Base-by-base conservation (phyloP, 1,139 yeast species). In the Candida frijolesensis region DNA sequence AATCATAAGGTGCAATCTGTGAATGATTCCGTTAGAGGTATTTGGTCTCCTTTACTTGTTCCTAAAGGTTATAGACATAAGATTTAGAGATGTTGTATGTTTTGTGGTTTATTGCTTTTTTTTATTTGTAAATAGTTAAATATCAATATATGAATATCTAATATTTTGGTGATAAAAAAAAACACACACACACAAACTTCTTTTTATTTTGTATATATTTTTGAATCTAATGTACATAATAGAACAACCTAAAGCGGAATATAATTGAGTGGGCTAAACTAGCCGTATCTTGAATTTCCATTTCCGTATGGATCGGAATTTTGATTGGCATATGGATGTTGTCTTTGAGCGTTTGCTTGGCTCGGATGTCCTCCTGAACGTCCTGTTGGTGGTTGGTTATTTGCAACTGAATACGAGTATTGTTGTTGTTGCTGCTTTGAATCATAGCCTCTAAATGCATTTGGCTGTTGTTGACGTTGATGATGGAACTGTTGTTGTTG, bases 41-140 rank as follows among this genome's bases (percentile, higher is more conserved):
- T 94, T 48, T 94, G 99, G 99, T 90, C 97, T 46, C 99, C 99
- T 51, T 78, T 94, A 76, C 97, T 94, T 66, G 84, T 80, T 48
- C 84, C 83, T 54, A 86, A 88, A 66, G 74, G 76, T 38, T 76
- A 74, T 64, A 83, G 96, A 71, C 85, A 82, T 72, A 85, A 79
- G 63, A 80, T 89, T 50, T 89, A 74, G 64, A 41, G 14, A 15
- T 46, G 12, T 14, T 19, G 29, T 14, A 3, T 37, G 27, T 16
- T 6, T 37, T n/a, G n/a, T n/a, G n/a, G n/a, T n/a, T n/a, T n/a
- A n/a, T n/a, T n/a, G n/a, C n/a, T n/a, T n/a, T 41, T 41, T 30
- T 41, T 41, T 41, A 8, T 33, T 30, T 33, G 10, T 25, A 25
- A 25, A 25, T 25, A 25, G 29, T 25, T 25, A 4, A 25, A 8